These are phyloP conservation scores for Sclerotinia spermophila DNA, from an alignment of 2,329 filamentous ascomycete genomes.

Conservation along the genomic window DNA sequence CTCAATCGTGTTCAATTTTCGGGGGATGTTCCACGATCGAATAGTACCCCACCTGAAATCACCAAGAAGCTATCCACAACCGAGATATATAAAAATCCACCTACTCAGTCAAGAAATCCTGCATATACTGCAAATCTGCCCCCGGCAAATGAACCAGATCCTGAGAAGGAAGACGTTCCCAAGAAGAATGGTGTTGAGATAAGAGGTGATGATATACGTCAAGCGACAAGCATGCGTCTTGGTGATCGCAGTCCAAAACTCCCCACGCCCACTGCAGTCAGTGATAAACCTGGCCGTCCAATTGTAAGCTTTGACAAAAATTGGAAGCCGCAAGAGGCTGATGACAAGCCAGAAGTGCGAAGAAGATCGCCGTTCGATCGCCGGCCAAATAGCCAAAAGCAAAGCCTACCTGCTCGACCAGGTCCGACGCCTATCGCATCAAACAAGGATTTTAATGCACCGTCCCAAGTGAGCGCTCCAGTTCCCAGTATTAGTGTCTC, in stretches of 20 bases:
- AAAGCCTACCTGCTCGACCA: slow-evolving; percentile 31
- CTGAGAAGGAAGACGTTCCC: slow-evolving; percentile 34
- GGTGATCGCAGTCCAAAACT: slow-evolving; percentile 83
- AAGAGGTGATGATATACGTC: slow-evolving; percentile 79
- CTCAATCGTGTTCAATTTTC: slow-evolving; percentile 57
- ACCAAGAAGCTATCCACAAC: slow-evolving; percentile 45
- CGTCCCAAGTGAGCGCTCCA: slow-evolving; percentile 46
- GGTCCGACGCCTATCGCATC: slow-evolving; percentile 34
- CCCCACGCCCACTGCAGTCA: slow-evolving; percentile 85
- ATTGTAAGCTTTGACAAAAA: slow-evolving; percentile 95
- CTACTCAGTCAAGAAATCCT: slow-evolving; percentile 77
- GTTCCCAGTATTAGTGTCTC: slow-evolving; percentile 29
- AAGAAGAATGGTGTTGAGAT: slow-evolving; percentile 77
- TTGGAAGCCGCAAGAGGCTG: slow-evolving; percentile 66
- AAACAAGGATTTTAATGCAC: slow-evolving; percentile 41
- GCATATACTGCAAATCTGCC: slow-evolving; percentile 66
- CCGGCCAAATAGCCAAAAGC: slow-evolving; percentile 27
- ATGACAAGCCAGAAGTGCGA: slow-evolving; percentile 59
- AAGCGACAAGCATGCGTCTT: slow-evolving; percentile 84
- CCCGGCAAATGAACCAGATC: slow-evolving; percentile 36
- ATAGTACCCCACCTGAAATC: slow-evolving; percentile 43
- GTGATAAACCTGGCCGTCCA: slow-evolving; percentile 81
- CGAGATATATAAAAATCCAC: slow-evolving; percentile 82
- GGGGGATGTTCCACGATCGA: slow-evolving; percentile 41
- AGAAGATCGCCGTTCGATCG: slow-evolving; percentile 36